Percentiles rank a stretch among this genome's conserved stretches.
These are phyloP conservation scores for Marasmius oreades DNA, from an alignment of 1,284 basidiomycete species.

Conservation along the genomic window DNA sequence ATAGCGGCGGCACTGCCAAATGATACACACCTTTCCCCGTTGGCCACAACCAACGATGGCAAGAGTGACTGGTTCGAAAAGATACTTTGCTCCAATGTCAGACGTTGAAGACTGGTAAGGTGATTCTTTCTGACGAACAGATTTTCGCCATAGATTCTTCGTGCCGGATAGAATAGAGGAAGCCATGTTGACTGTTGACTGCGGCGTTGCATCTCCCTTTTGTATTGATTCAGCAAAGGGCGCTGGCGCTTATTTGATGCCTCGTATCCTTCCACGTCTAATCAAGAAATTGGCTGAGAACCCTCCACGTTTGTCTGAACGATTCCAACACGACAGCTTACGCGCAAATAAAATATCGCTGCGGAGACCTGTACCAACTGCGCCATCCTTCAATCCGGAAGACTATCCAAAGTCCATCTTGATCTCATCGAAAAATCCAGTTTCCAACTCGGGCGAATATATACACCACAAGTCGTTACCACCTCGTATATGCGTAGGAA, in stretches of 20 bases:
- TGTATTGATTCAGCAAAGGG: neutral
- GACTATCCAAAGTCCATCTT: slow-evolving; percentile 54
- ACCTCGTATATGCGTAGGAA: slow-evolving; percentile 36
- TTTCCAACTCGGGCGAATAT: slow-evolving; percentile 44
- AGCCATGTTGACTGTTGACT: slow-evolving; percentile 6
- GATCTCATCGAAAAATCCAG: slow-evolving; percentile 47
- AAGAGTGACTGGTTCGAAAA: slow-evolving; percentile 40
- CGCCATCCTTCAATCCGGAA: slow-evolving; percentile 39
- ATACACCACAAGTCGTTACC: slow-evolving; percentile 55
- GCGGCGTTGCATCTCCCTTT: neutral
- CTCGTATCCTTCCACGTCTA: slow-evolving; percentile 14
- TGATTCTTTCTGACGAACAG: slow-evolving; percentile 24
- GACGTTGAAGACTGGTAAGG: slow-evolving; percentile 14
- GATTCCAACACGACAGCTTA: slow-evolving; percentile 4
- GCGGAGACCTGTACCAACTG: slow-evolving; percentile 31
- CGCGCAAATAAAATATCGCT: slow-evolving; percentile 40
- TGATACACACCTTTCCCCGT: slow-evolving; percentile 58
- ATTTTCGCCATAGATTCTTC: slow-evolving; percentile 35
- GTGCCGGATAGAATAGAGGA: slow-evolving; percentile 29
- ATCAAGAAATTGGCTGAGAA: slow-evolving; percentile 5
- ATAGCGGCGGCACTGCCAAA: neutral
- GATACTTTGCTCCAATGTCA: slow-evolving; percentile 13
- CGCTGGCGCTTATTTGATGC: slow-evolving; percentile 6
- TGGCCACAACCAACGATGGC: slow-evolving; percentile 76
- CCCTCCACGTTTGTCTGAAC: slow-evolving; percentile 4